Evolutionary conservation across 306 rosid species (phyloP), one percentile per base, ranked within the genome.

Genomic region (Castanea sativa): DNA sequence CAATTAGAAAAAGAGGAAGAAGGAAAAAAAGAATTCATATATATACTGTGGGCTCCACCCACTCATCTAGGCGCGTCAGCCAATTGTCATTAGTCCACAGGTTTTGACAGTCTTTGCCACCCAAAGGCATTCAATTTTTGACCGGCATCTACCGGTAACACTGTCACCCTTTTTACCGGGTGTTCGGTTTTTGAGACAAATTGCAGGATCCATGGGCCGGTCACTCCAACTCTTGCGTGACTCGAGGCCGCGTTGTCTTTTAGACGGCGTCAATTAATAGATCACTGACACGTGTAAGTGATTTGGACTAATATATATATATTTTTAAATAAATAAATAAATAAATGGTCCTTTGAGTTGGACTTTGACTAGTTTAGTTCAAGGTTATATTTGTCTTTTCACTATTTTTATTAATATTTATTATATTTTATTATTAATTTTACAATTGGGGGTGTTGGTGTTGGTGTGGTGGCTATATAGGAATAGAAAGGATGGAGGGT

Each of bases 241-340:
- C 65, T 60, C 68, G 80, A 76, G 84, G 70, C 59, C 25, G 83
- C 60, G 19, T 11, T 41, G 21, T 59, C 72, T 74, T 68, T 80
- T 68, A 56, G 16, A 74, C 68, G 72, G 70, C 51, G 32, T 60
- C 57, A 33, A 23, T 57, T 51, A 27, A 29, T 80, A 45, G 2
- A 16, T 8, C 1, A 9, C n/a, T 3, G 41, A 30, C 76, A 70
- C 79, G 60, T 56, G 80, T 65, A 38, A 43, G 3, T 16, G 8
- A 5, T 0, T 9, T 7, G 25, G 41, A 32, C 53, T 11, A 25
- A 20, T 5, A 2, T 30, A 1, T 30, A 1, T 15, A 35, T 25
- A 15, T 7, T 12, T 49, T 45, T 7, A 41, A 41, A 41, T 2
- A 38, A 38, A 38, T 38, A 38, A 7, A n/a, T n/a, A n/a, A n/a